Percentiles rank a stretch among this genome's conserved stretches.
These are phyloP conservation scores for Chimonanthus salicifolius DNA, from an alignment of 164 flowering plant species.

Conservation along the genomic window DNA sequence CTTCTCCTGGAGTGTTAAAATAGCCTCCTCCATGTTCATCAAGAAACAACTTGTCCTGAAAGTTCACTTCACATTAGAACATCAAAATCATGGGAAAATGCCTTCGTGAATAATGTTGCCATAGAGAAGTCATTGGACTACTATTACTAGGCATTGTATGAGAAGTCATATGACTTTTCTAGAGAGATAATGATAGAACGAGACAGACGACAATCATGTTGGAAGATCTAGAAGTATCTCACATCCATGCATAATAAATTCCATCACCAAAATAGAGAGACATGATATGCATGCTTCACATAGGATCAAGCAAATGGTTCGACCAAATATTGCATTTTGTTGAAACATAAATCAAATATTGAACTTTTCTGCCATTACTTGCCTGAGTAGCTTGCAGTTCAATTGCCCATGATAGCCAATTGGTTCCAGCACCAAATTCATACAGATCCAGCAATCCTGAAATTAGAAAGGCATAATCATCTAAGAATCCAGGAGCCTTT, in stretches of 20 bases:
- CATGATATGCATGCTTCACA: background rate
- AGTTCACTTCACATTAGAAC: background rate
- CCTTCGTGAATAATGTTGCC: background rate
- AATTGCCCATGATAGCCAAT: slow-evolving; percentile 82
- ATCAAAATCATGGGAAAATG: background rate
- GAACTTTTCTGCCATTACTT: slow-evolving; percentile 10
- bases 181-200: background rate
- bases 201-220: background rate
- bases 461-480: slow-evolving; percentile 90
- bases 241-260: background rate
- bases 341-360: no score
- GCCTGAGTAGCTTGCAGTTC: slow-evolving; percentile 84
- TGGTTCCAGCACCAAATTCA: slow-evolving; percentile 60
- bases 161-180: background rate
- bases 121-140: background rate
- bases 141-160: background rate
- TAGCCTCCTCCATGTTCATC: slow-evolving; percentile 90
- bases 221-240: background rate
- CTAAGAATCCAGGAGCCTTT: slow-evolving; percentile 88
- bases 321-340: background rate
- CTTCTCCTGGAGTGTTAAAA: slow-evolving; percentile 83
- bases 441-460: slow-evolving; percentile 78
- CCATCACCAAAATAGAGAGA: background rate
- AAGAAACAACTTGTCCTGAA: slow-evolving; percentile 82
- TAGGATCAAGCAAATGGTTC: background rate